phyloP scores from a whole-genome alignment of 2,329 filamentous ascomycete species.

The Calonectria ilicicola region DNA sequence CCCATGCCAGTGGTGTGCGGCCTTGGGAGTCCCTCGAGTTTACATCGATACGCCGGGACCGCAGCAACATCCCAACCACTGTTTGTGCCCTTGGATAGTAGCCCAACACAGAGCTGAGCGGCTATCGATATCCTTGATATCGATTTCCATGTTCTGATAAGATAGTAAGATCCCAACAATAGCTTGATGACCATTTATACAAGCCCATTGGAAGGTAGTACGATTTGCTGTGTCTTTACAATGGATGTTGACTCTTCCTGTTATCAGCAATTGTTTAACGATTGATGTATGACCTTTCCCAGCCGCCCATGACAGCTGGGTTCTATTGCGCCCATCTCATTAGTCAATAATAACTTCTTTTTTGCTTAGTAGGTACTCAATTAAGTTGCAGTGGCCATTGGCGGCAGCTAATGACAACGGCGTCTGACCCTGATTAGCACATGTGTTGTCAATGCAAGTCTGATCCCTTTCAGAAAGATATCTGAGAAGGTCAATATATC shows the following conservation, averaged over 20 bases:
- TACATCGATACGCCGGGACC: neutral
- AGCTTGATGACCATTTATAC: neutral
- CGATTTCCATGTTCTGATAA: neutral
- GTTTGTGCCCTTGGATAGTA: neutral
- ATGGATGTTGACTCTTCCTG: neutral
- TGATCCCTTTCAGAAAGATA: neutral
- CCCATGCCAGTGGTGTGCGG: neutral
- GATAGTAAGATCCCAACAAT: neutral
- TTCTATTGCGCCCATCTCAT: neutral
- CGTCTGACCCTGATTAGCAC: neutral
- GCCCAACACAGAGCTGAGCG: neutral
- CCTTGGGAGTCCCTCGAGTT: neutral
- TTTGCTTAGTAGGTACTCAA: neutral
- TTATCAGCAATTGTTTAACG: constrained; percentile 9
- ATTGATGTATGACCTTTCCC: neutral
- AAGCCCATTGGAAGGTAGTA: neutral
- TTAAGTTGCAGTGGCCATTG: neutral
- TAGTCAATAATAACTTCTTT: neutral
- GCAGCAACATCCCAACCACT: neutral
- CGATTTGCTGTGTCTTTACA: neutral
- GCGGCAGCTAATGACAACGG: neutral
- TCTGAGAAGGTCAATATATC: neutral
- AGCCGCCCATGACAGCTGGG: neutral
- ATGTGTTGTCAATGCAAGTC: neutral
- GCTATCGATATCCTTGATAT: neutral